Evolutionary conservation across 495 filamentous ascomycete genomes (phyloP).

Genomic region (Penicillium chermesinum): DNA sequence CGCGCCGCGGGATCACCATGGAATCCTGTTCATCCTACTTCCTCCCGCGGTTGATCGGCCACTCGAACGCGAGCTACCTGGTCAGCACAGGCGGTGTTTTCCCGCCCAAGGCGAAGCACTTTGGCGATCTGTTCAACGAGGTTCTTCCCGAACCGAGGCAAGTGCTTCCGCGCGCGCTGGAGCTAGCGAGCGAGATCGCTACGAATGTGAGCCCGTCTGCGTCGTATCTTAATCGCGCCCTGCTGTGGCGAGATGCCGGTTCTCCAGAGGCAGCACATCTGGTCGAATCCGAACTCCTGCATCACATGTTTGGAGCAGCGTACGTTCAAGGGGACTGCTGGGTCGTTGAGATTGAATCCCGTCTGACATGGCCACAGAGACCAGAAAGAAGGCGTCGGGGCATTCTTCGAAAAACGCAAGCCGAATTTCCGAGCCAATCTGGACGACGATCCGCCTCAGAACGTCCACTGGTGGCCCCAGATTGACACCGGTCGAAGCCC

Average conservation of each 20-base stretch:
- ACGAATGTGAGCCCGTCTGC: slow-evolving; percentile 53
- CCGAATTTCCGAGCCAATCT: slow-evolving; percentile 46
- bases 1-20: slow-evolving; percentile 54
- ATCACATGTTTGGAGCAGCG: slow-evolving; percentile 47
- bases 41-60: slow-evolving; percentile 56
- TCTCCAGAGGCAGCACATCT: slow-evolving; percentile 54
- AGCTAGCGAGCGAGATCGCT: slow-evolving; percentile 53
- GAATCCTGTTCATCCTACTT: slow-evolving; percentile 62
- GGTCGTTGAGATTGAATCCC: neutral
- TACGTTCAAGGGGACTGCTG: slow-evolving; percentile 8
- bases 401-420: slow-evolving; percentile 47
- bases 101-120: slow-evolving; percentile 28
- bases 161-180: slow-evolving; percentile 52
- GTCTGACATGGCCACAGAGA: slow-evolving; percentile 27
- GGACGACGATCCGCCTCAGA: slow-evolving; percentile 22
- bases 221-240: slow-evolving; percentile 50
- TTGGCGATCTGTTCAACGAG: slow-evolving; percentile 53
- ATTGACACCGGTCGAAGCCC: slow-evolving; percentile 26
- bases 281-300: slow-evolving; percentile 52
- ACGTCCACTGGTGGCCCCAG: slow-evolving; percentile 30
- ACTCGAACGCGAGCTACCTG: slow-evolving; percentile 51
- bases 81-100: slow-evolving; percentile 33
- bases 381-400: slow-evolving; percentile 43
- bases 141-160: slow-evolving; percentile 42
- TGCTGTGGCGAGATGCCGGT: slow-evolving; percentile 55